phyloP scores from a whole-genome alignment of 2,329 filamentous ascomycete genomes.

The Elsinoe arachidis region DNA sequence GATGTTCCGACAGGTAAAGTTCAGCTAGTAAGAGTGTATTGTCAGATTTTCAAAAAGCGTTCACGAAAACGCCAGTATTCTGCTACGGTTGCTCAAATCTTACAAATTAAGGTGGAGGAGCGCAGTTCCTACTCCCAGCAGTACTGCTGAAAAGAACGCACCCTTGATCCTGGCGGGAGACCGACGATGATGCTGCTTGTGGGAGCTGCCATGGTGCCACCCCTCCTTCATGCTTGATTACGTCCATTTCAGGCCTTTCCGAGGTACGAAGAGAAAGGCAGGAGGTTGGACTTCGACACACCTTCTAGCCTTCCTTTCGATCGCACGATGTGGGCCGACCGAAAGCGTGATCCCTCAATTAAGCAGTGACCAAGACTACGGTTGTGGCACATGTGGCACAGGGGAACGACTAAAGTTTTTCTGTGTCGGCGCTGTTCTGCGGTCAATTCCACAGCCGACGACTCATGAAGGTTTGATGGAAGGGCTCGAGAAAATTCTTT shows the following conservation, averaged over 20 bases:
- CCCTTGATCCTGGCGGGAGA: background rate
- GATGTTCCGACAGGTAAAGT: no score
- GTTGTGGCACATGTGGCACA: background rate
- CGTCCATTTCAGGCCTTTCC: background rate
- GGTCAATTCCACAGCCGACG: background rate
- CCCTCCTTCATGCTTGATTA: slow-evolving; percentile 4
- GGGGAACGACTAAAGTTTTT: background rate
- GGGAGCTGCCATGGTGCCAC: background rate
- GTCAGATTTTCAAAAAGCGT: no score
- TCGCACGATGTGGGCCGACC: slow-evolving; percentile 7
- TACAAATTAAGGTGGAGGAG: no score
- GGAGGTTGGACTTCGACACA: slow-evolving; percentile 1
- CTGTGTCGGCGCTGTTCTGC: background rate
- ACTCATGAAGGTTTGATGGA: background rate
- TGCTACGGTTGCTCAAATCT: no score
- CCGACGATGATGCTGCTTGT: background rate
- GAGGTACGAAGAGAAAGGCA: slow-evolving; percentile 1
- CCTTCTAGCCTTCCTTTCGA: background rate
- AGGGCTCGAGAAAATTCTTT: slow-evolving; percentile 3
- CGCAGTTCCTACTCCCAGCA: no score
- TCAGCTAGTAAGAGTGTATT: no score
- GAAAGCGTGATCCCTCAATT: slow-evolving; percentile 5
- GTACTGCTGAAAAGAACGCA: no score
- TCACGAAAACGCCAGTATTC: no score
- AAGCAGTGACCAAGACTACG: background rate